Evolutionary conservation across 352 stramenopile species (phyloP).

Genomic region (Phytophthora sansomeana): DNA sequence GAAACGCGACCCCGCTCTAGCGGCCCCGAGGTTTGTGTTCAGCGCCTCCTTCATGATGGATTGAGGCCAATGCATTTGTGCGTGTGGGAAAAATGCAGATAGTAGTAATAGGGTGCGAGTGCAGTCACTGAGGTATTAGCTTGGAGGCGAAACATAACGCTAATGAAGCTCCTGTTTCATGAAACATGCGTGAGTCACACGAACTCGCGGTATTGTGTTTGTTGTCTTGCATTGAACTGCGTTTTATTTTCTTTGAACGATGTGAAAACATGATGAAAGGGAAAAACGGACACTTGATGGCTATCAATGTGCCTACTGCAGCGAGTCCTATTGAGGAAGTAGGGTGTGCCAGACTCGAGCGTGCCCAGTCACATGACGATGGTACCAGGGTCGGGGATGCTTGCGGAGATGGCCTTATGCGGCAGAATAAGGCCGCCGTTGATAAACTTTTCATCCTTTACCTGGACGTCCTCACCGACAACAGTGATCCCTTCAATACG

Average conservation of each 20-base stretch:
- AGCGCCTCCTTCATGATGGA: neutral
- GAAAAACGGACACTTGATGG: conserved; percentile 1
- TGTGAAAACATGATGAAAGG: conserved; percentile 14
- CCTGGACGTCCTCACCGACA: conserved; percentile 88
- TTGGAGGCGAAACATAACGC: conserved; percentile 9
- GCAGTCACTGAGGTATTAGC: conserved; percentile 17
- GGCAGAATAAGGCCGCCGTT: conserved; percentile 89
- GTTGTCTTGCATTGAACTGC: conserved; percentile 3
- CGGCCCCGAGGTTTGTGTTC: neutral
- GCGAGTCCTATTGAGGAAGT: neutral
- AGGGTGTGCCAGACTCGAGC: neutral
- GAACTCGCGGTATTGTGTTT: neutral
- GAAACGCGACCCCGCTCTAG: conserved; percentile 35
- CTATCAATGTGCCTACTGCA: neutral
- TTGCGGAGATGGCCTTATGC: conserved; percentile 89
- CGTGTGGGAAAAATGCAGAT: conserved; percentile 36
- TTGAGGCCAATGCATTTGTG: conserved; percentile 27
- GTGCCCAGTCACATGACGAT: conserved; percentile 83
- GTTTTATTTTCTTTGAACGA: conserved; percentile 24
- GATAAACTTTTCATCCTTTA: conserved; percentile 91
- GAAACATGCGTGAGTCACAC: conserved; percentile 10
- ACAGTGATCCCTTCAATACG: conserved; percentile 87
- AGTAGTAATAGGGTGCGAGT: conserved; percentile 15
- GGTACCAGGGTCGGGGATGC: conserved; percentile 84
- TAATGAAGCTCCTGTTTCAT: conserved; percentile 34